Base-by-base conservation (phyloP, 1,284 basidiomycete species). In the Papiliotrema fonsecae region DNA sequence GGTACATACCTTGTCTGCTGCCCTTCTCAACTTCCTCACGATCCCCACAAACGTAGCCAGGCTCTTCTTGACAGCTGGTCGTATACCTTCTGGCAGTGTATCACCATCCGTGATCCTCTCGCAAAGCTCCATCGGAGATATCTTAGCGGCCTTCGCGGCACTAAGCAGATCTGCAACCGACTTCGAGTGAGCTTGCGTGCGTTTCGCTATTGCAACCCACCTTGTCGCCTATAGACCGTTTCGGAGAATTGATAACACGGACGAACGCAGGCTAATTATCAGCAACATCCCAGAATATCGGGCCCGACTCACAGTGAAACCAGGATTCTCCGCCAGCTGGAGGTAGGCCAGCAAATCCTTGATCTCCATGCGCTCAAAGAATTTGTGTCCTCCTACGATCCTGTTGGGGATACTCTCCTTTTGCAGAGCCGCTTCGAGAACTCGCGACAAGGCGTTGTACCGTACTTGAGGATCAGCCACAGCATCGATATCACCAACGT, bases 271-370 rank as follows among this genome's bases (percentile, higher is more conserved):
- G 87, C 72, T 70, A 24, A 40, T 14, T 4, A 28, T 37, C 24
- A 47, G 25, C n/a, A 31, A 13, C 11, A 21, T 18, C 32, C 3
- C 19, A 14, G 3, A 4, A 16, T 14, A 31, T 16, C 9, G 3
- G 25, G 2, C 11, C 6, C 22, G 26, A 45, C 69, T 54, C 38
- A 69, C 69, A 5, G 77, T 77, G 61, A 86, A 93, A 13, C 78
- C 75, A 0, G 87, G 83, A 65, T 94, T 94, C 59, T 92, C 88
- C 2, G 86, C 78, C 2, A 94, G 77, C 64, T 90, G 88, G 1
- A 92, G 75, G 70, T 94, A 94, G 1, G 87, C 85, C n/a, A 94
- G 74, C 21, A 93, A 60, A 67, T 92, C 88, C 74, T 91, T 92
- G 65, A 96, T 81, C 76, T 88, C 87, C 57, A 81, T 70, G 7